Conservation (phyloP, 2,329 filamentous ascomycete genomes). For the Pochonia chlamydosporia region DNA sequence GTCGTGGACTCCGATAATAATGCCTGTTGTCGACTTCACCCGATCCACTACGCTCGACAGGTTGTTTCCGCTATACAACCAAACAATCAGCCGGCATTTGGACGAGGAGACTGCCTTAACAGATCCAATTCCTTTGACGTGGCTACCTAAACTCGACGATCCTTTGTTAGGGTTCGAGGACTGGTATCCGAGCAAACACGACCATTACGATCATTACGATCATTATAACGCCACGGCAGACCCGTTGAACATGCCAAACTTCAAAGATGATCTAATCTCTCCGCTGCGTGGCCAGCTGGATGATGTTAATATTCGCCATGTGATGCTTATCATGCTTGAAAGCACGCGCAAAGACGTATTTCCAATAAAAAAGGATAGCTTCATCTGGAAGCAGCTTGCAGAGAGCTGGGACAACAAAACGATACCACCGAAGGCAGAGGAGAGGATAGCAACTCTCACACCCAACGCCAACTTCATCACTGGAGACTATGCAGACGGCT, state of each 20-base stretch:
- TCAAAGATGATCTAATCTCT: conserved; percentile 24
- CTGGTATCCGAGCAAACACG: conserved; percentile 16
- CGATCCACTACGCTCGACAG: conserved; percentile 21
- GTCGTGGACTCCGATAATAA: conserved; percentile 26
- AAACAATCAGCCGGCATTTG: conserved; percentile 19
- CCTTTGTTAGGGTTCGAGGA: conserved; percentile 18
- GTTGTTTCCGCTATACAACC: conserved; percentile 16
- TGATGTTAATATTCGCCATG: conserved; percentile 33
- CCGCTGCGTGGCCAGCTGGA: conserved; percentile 19
- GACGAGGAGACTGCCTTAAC: conserved; percentile 21
- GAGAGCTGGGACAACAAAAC: conserved; percentile 24
- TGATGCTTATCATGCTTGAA: conserved; percentile 35
- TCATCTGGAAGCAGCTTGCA: conserved; percentile 29
- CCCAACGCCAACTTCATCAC: conserved; percentile 26
- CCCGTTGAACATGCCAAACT: conserved; percentile 34
- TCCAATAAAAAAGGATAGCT: conserved; percentile 33
- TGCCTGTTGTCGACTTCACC: conserved; percentile 27
- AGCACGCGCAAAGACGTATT: conserved; percentile 39
- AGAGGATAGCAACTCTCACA: conserved; percentile 22
- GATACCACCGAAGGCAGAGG: conserved; percentile 23
- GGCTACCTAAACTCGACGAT: conserved; percentile 16
- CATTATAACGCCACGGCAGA: conserved; percentile 30
- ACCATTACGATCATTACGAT: no score
- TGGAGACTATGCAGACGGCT: conserved; percentile 27
- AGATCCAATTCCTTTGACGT: conserved; percentile 13